Evolutionary conservation across 345 rosid species (phyloP), one percentile per base, ranked within the genome.

Genomic region (Corchorus capsularis): DNA sequence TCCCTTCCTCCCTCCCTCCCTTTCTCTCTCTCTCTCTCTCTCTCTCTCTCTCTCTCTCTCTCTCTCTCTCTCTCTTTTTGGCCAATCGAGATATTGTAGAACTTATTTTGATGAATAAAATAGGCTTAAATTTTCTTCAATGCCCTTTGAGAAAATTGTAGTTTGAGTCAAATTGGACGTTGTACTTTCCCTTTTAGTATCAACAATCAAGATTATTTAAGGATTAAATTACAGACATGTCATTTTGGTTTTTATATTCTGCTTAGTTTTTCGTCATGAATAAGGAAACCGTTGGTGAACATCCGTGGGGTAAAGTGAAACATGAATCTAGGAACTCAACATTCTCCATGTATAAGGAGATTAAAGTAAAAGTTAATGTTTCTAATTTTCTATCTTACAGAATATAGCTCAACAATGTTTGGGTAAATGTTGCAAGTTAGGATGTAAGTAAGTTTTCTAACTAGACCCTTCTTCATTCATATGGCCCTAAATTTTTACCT

Each of bases 61-160:
- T 27, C 27, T 27, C 1, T 27, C 27, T 27, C 1, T 27, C 27
- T 27, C 1, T 27, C 27, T 27, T 27, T 27, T 27, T 27, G 27
- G 27, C 27, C 27, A 27, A 27, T 27, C 27, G 27, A 1, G 37
- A 60, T 49, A 63, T 57, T 69, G 56, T 63, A 41, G 14, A 41
- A 41, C 10, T 64, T 64, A 64, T 41, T 64, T 43, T 64, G 43
- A 41, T 64, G 52, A 43, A 19, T 16, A 43, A 65, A 65, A 65
- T 5, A 45, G 8, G 47, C 9, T 7, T 10, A 45, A 45, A 45
- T 7, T 45, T 45, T 9, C 47, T 45, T 45, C 9, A 45, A 5
- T 45, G 10, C 8, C 47, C 10, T 45, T 7, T 45, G 47, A 45
- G 47, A 45, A 6, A 45, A 22, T 65, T 13, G 34, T 19, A 12